Conservation (phyloP, 1,139 yeast genomes). For the Debaryomyces sp. region DNA sequence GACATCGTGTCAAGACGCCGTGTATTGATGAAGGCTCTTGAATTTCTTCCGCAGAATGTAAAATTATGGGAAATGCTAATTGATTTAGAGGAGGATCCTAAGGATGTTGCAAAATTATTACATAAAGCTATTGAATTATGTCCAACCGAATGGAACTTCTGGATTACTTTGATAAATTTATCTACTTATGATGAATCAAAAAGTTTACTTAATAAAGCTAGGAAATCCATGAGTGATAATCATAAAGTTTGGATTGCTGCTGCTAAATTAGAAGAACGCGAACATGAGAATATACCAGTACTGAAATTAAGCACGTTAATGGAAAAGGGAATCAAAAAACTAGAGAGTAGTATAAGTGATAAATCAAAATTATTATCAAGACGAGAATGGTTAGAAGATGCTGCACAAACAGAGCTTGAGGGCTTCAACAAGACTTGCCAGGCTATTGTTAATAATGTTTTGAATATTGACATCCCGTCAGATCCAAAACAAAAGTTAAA, state of each 20-base stretch:
- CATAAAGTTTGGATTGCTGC: constrained; percentile 72
- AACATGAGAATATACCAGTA: constrained; percentile 29
- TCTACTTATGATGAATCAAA: constrained; percentile 54
- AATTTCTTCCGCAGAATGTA: constrained; percentile 48
- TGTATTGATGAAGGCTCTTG: constrained; percentile 64
- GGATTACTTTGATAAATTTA: constrained; percentile 55
- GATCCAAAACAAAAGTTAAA: constrained; percentile 15
- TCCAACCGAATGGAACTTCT: constrained; percentile 65
- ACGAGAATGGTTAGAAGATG: constrained; percentile 48
- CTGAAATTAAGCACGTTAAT: constrained; percentile 48
- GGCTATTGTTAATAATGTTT: constrained; percentile 35
- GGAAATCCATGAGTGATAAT: constrained; percentile 54
- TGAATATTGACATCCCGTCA: constrained; percentile 17
- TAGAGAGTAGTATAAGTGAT: constrained; percentile 20
- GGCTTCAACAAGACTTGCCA: constrained; percentile 37
- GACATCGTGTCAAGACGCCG: constrained; percentile 54
- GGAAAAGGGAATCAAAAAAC: constrained; percentile 54
- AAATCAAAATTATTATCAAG: constrained; percentile 29
- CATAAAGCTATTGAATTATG: constrained; percentile 70
- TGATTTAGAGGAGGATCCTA: constrained; percentile 49
- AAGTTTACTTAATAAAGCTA: constrained; percentile 57
- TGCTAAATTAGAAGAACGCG: constrained; percentile 68
- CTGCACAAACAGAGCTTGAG: constrained; percentile 39
- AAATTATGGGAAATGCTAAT: constrained; percentile 58
- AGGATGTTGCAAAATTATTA: constrained; percentile 57